Conservation (phyloP, 1,139 yeast genomes). For the Neolecta irregularis region DNA sequence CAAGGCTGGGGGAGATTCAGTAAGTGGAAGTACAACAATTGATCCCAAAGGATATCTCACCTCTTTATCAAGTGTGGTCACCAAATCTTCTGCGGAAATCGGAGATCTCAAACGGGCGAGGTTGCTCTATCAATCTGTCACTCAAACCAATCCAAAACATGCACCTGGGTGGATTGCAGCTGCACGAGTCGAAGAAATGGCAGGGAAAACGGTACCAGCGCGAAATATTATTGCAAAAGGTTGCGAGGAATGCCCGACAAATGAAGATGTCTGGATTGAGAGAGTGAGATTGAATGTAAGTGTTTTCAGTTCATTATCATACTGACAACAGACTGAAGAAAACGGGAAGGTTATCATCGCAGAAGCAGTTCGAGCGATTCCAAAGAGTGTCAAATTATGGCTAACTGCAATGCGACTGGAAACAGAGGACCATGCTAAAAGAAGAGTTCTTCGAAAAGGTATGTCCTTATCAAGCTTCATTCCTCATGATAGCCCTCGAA, state of each 20-base stretch:
- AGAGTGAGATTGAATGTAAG: slow-evolving; percentile 48
- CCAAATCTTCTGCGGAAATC: slow-evolving; percentile 20
- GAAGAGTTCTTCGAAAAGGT: slow-evolving; percentile 42
- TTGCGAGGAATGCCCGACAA: slow-evolving; percentile 48
- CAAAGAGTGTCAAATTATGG: slow-evolving; percentile 55
- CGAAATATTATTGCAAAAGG: slow-evolving; percentile 52
- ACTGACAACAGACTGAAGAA: slow-evolving; percentile 20
- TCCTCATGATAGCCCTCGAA: slow-evolving; percentile 37
- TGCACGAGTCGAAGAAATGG: slow-evolving; percentile 62
- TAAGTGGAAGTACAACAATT: slow-evolving; percentile 17
- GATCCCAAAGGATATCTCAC: slow-evolving; percentile 30
- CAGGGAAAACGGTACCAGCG: slow-evolving; percentile 41
- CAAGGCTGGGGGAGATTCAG: slow-evolving; percentile 17
- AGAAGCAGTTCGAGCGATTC: slow-evolving; percentile 46
- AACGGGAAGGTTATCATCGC: slow-evolving; percentile 41
- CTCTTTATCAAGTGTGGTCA: slow-evolving; percentile 23
- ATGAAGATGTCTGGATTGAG: slow-evolving; percentile 73
- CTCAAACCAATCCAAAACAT: slow-evolving; percentile 57
- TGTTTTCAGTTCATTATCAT: background rate
- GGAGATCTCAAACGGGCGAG: slow-evolving; percentile 48
- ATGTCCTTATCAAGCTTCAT: background rate
- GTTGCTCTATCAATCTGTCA: slow-evolving; percentile 45
- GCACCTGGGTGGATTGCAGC: slow-evolving; percentile 81
- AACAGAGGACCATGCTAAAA: slow-evolving; percentile 35
- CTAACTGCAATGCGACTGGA: slow-evolving; percentile 52